Evolutionary conservation across 495 filamentous ascomycete genomes (phyloP).

Genomic region (Daldinia grandis): DNA sequence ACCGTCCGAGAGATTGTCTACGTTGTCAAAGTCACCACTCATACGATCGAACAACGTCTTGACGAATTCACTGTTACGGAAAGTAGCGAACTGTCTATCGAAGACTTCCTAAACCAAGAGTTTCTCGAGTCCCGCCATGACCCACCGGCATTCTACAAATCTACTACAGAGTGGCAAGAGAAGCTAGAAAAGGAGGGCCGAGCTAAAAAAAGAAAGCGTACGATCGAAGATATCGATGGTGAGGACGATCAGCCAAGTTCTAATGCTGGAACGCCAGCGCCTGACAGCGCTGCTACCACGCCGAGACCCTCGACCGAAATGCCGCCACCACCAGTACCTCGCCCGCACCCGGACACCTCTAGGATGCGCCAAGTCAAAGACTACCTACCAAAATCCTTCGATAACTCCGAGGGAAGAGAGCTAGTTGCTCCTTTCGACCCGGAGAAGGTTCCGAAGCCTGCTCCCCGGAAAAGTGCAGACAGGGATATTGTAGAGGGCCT

Average conservation of each 20-base stretch:
- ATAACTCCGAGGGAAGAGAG: constrained; percentile 38
- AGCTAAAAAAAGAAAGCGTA: constrained; percentile 55
- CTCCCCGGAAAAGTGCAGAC: constrained; percentile 28
- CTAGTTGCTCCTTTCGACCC: constrained; percentile 42
- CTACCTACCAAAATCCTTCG: constrained; percentile 42
- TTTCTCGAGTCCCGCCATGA: constrained; percentile 67
- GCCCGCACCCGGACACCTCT: constrained; percentile 40
- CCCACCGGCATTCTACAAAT: constrained; percentile 82
- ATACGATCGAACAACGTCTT: constrained; percentile 87
- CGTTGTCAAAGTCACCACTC: constrained; percentile 91
- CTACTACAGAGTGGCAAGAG: constrained; percentile 60
- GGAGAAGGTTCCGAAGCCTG: constrained; percentile 29
- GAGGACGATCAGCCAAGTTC: constrained; percentile 36
- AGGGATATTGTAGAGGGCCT: constrained; percentile 43
- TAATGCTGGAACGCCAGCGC: constrained; percentile 23
- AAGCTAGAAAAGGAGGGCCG: constrained; percentile 55
- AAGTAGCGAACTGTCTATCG: constrained; percentile 79
- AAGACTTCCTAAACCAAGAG: constrained; percentile 78
- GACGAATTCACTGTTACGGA: constrained; percentile 88
- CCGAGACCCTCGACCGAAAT: constrained; percentile 27
- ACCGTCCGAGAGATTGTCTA: constrained; percentile 93
- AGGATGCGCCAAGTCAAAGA: constrained; percentile 42
- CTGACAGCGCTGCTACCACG: constrained; percentile 14
- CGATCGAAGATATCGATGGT: constrained; percentile 46
- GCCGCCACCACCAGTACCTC: constrained; percentile 39